Evolutionary conservation across 164 flowering plant genomes (phyloP), one percentile per base, ranked within the genome.

Genomic region (Annona squamosa): DNA sequence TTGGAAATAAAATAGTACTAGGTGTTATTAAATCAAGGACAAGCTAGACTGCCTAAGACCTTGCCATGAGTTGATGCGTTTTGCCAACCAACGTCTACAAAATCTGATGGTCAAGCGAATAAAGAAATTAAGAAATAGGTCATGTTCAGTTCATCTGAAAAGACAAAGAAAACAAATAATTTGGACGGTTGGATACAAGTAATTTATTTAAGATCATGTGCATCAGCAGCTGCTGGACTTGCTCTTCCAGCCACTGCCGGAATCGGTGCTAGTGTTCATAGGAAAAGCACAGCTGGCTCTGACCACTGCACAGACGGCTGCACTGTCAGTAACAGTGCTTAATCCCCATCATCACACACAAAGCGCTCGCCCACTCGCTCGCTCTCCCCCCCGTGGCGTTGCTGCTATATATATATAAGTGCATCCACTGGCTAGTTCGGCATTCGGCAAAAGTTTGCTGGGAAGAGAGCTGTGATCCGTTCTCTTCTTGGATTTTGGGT

Each of bases 291-390:
- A 48, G 26, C 65, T 18, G 46, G 56, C 19, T 76, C 73, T 75
- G 77, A 71, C 74, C 74, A 57, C 7, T 65, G 17, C 65, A 71
- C 66, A 71, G 74, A 71, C 59, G 37, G 59, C 61, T 76, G 71
- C 74, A 76, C 78, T 76, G 71, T 76, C 74, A 46, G 7, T 4
- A 70, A 65, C 72, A 18, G 63, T 66, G 42, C 41, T 45, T 65
- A 46, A 26, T 18, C 63, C 74, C 65, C 74, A 71, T 71, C 52
- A 63, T 63, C 26, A 48, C 69, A 56, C 43, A 37, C 48, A 52
- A 72, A 72, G 56, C 26, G 63, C 63, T 19, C 44, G 48, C 65
- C 4, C 57, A 0, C 10, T 17, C 76, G 13, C 71, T 68, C 72
- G 52, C 76, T 57, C 43, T 57, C 76, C 52, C 72, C 72, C 13